Conservation (phyloP, 2,329 filamentous ascomycete genomes). For the Dichotomopilus funicola region DNA sequence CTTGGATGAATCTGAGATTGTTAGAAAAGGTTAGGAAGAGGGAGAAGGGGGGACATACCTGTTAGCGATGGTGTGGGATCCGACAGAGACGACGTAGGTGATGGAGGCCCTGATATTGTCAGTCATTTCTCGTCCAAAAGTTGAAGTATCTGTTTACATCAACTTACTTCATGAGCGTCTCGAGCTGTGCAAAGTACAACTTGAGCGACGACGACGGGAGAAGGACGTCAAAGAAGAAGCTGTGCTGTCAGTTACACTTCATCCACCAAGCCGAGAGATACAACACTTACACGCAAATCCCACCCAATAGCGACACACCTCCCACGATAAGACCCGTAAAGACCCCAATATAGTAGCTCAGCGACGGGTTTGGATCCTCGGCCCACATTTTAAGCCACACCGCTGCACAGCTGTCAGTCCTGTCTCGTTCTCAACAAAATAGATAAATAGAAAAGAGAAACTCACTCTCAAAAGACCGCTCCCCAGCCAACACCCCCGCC, state of each 20-base stretch:
- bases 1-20: slow-evolving; percentile 7
- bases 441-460: neutral
- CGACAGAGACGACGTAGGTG: slow-evolving; percentile 9
- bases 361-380: neutral
- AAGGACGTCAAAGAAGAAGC: slow-evolving; percentile 9
- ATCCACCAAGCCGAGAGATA: too few relatives aligned
- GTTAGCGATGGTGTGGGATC: slow-evolving; percentile 8
- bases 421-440: neutral
- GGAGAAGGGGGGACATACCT: neutral
- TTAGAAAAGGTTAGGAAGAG: too few relatives aligned
- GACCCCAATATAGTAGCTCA: slow-evolving; percentile 9
- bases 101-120: slow-evolving; percentile 1
- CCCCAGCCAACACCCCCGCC: slow-evolving; percentile 6
- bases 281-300: slow-evolving; percentile 5
- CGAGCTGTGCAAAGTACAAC: slow-evolving; percentile 6
- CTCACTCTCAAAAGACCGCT: slow-evolving; percentile 11
- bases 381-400: slow-evolving; percentile 14
- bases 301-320: slow-evolving; percentile 4
- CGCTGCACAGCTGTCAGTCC: neutral
- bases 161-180: slow-evolving; percentile 8
- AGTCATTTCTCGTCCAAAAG: neutral
- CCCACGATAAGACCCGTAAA: slow-evolving; percentile 10
- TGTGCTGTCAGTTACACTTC: neutral
- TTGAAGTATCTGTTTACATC: neutral
- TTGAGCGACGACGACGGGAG: slow-evolving; percentile 4